phyloP scores from a whole-genome alignment of 306 rosid species.

The Sindora glabra region DNA sequence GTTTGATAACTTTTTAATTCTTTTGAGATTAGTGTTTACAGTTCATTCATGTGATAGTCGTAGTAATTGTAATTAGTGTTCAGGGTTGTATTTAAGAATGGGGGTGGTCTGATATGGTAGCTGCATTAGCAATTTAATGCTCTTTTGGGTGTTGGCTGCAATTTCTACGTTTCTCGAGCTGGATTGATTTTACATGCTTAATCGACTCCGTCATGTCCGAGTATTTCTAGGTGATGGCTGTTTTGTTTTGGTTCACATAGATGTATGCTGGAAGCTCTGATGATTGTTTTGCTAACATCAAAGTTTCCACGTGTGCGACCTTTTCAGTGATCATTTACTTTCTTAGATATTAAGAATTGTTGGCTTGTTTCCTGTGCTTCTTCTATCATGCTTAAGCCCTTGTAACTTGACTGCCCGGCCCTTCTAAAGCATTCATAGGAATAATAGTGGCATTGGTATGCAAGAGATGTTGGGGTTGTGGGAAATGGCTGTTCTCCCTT shows the following conservation, averaged over 20 bases:
- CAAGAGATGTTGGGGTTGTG: neutral
- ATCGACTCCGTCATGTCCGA: neutral
- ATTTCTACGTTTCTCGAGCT: neutral
- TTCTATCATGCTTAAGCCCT: neutral
- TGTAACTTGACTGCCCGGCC: neutral
- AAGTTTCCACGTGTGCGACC: neutral
- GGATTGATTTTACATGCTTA: neutral
- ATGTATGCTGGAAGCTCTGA: neutral
- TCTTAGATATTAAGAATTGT: neutral
- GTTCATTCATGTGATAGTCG: neutral
- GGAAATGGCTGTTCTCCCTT: neutral
- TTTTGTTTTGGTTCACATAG: too few relatives aligned
- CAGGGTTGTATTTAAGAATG: neutral
- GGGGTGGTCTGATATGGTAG: neutral
- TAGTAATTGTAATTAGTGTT: neutral
- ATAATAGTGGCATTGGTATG: neutral
- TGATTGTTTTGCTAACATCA: neutral
- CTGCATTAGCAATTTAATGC: neutral
- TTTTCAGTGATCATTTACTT: neutral
- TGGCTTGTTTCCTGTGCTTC: neutral
- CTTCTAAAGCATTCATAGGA: neutral
- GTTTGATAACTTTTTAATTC: neutral
- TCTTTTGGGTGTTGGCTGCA: neutral
- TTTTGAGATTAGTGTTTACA: neutral
- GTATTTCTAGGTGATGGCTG: neutral